Evolutionary conservation across 2,329 filamentous ascomycete species (phyloP), one percentile per base, ranked within the genome.

Genomic region (Cadophora sp.): DNA sequence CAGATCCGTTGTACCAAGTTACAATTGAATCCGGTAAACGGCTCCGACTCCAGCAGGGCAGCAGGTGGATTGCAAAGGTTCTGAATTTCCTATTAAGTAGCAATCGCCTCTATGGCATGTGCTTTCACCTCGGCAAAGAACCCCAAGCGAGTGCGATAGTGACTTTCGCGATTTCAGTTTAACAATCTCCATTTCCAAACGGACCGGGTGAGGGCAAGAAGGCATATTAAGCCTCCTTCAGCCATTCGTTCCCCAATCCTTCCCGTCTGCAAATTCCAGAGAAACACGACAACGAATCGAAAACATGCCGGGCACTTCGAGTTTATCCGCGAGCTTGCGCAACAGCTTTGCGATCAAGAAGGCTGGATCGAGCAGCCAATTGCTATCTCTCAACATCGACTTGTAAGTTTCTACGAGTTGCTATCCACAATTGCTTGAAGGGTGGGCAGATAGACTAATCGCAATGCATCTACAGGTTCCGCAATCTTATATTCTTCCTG

Each of bases 401-500:
- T 76, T 92, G 90, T 92, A 82, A 82, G 89, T 83, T 59, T 30
- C 20, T 7, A 6, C 18, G n/a, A 3, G 14, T n/a, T 22, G 45
- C 47, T 51, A 13, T 27, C 58, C 60, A 36, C 60, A 48, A 66
- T 4, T 18, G 1, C 4, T 36, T 22, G 24, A 22, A 9, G 22
- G 24, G 22, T 36, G 48, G n/a, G 22, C 43, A 58, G 36, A 53
- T 50, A 64, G 22, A 39, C 62, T 67, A 53, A 67, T 41, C 16
- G 18, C 9, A 33, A 30, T 51, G 18, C 14, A 7, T 24, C 20
- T 24, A 30, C 58, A 95, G 93, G 68, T 76, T 97, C 69, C 92
- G 93, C 64, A 97, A 97, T 78, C 83, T 97, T 67, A 83, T 98
- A 74, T 97, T 98, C 79, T 84, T 94, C 76, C 86, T 97, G 73